Base-by-base conservation (phyloP, 2,329 filamentous ascomycete genomes). In the Akanthomyces dipterigenus region DNA sequence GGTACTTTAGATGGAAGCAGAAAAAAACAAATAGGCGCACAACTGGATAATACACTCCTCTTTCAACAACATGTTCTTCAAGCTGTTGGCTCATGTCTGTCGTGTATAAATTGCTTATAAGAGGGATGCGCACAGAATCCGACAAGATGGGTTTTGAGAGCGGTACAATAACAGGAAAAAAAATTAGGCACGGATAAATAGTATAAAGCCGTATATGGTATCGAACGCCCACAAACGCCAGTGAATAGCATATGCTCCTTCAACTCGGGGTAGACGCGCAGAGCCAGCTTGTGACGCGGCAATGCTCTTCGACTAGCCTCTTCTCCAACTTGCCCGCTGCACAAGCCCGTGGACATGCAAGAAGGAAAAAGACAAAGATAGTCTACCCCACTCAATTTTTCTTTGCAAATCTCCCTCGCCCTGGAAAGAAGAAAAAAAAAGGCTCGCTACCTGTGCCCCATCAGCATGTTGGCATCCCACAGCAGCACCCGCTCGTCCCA, bases 401-500 rank as follows among this genome's bases (percentile, higher is more conserved):
- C n/a, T n/a, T n/a, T n/a, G n/a, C n/a, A n/a, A n/a, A n/a, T n/a
- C n/a, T n/a, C n/a, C n/a, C n/a, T n/a, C n/a, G n/a, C n/a, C n/a
- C n/a, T n/a, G n/a, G n/a, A n/a, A n/a, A n/a, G n/a, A n/a, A n/a
- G n/a, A n/a, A n/a, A n/a, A n/a, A n/a, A n/a, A n/a, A n/a, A n/a
- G n/a, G n/a, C n/a, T n/a, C 26, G 5, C 65, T 46, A 72, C 63
- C 69, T 65, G 45, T 67, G 66, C 4, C 63, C 70, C 70, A 75
- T 71, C 42, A 83, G 65, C 65, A 78, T 76, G 64, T 81, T 87
- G 43, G 93, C 90, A 78, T 99, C 95, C 93, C 93, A 99, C 6
- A 99, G 84, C 68, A 96, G 78, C 12, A 99, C 82, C 67, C 87
- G 83, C 77, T 97, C 92, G 70, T 99, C 95, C 95, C 95, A 99